Base-by-base conservation (phyloP, 73 alveolate species). In the Tetrahymena thermophila region DNA sequence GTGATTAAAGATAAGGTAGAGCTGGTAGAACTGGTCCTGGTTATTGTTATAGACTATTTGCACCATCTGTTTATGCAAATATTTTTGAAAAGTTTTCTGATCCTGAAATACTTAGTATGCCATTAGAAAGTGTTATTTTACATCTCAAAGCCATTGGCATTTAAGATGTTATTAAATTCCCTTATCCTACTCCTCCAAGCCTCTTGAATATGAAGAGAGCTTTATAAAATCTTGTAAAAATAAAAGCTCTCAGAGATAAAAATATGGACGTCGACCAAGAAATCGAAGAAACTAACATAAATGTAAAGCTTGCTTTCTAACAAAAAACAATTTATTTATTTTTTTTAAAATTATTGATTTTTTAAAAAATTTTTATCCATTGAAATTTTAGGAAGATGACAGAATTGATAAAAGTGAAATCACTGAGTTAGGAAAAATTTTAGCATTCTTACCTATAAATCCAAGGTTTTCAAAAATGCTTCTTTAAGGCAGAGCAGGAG, bases 1-100 rank as follows among this genome's bases (percentile, higher is more conserved):
- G 99, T 1, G 98, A 97, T 95, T 98, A 99, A 95, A 98, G 99
- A 97, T 97, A 99, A 85, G 99, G 99, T 57, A 97, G 99, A 98
- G 99, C 99, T 11, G 99, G 99, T 35, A 97, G 99, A 97, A 98
- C 99, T 1, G 99, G 99, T 31, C 99, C 99, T 93, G 99, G 99
- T 10, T 99, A 99, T 96, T 99, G 99, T 94, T 99, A 99, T 95
- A 93, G 99, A 93, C 94, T 99, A 85, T 99, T 98, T 95, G 98
- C 99, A 31, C 96, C 98, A 93, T 99, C 99, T 34, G 98, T 98
- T 31, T 99, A 97, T 95, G 96, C 96, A 5, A 98, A 98, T 93
- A 28, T n/a, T 35, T 97, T 98, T 96, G 98, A 95, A 42, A 96
- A 98, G 96, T 98, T 96, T 94, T 98, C 99, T 37, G 97, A 97